Conservation (phyloP, 2,329 filamentous ascomycete genomes). For the Exophiala dermatitidis region DNA sequence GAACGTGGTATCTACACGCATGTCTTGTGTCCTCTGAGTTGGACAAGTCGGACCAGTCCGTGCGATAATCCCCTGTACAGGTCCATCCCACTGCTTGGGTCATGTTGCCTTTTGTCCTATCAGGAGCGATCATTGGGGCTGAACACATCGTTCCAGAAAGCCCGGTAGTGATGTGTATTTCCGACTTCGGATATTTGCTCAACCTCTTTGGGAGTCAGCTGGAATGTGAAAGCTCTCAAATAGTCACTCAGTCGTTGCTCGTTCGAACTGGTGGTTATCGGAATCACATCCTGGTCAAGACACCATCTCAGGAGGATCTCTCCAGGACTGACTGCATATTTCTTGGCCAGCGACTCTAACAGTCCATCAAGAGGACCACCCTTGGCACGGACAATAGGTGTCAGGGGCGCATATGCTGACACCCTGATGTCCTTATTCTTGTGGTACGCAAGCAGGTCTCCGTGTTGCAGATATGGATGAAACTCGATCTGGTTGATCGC, state of each 20-base stretch:
- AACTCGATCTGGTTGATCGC: slow-evolving; percentile 40
- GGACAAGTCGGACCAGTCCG: neutral
- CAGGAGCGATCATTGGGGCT: slow-evolving; percentile 36
- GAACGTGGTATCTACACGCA: neutral
- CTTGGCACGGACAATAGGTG: slow-evolving; percentile 48
- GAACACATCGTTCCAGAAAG: slow-evolving; percentile 47
- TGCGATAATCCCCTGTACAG: neutral
- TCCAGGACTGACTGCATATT: slow-evolving; percentile 52
- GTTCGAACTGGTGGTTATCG: slow-evolving; percentile 55
- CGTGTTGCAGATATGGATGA: slow-evolving; percentile 44
- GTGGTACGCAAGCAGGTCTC: slow-evolving; percentile 36
- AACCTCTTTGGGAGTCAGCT: slow-evolving; percentile 52
- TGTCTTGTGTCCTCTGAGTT: neutral
- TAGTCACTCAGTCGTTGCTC: slow-evolving; percentile 55
- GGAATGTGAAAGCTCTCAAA: slow-evolving; percentile 49
- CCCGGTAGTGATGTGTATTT: slow-evolving; percentile 45
- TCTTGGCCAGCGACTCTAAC: slow-evolving; percentile 48
- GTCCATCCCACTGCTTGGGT: neutral
- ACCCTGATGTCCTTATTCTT: slow-evolving; percentile 37
- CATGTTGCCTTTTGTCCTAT: neutral
- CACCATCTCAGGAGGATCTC: slow-evolving; percentile 55
- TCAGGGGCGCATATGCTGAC: slow-evolving; percentile 38
- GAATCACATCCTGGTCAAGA: slow-evolving; percentile 53
- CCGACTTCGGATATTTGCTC: slow-evolving; percentile 46
- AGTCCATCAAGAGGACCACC: slow-evolving; percentile 50